Evolutionary conservation across 2,329 filamentous ascomycete genomes (phyloP), one percentile per base, ranked within the genome.

Genomic region (Alternaria novae-zelandiae): DNA sequence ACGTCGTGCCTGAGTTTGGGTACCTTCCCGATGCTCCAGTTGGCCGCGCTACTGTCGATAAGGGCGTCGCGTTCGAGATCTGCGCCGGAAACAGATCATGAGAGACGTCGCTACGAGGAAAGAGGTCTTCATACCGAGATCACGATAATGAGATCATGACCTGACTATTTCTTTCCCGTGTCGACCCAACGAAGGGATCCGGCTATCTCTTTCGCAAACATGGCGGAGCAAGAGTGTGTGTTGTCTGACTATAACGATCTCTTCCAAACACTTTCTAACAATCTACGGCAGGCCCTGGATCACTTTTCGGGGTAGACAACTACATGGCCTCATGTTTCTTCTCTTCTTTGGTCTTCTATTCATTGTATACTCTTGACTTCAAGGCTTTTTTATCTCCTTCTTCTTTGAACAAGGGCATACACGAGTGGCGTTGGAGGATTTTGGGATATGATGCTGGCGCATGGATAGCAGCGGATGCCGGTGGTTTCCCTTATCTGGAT

Each of bases 11-110:
- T 1, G 68, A 68, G 13, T 69, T 68, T 6, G 61, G 46, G 2
- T 68, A 68, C 26, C 10, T 63, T 21, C 46, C 60, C 6, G 54
- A 51, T 1, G 65, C 66, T 8, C 67, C 68, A 11, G 68, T 70
- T 1, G 68, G 68, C 13, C 32, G 56, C 2, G 61, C 64, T 9
- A 32, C 41, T 3, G 6, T 64, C n/a, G 59, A 59, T 0, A 61
- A 66, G 3, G 68, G 68, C 15, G 56, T 69, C 3, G 63, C 63
- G 0, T 68, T 68, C 5, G 68, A 70, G 61, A 59, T 70, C 20
- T 70, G 67, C 43, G 64, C 65, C 15, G 59, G 47, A 17, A 64
- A 59, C 36, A 54, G 50, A 32, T 25, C 28, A 0, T 53, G 20
- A 53, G 30, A 13, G 13, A 1, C 47, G 49, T 2, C 20, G 36